Conservation (phyloP, 1,284 basidiomycete species). For the Trametes sp. region DNA sequence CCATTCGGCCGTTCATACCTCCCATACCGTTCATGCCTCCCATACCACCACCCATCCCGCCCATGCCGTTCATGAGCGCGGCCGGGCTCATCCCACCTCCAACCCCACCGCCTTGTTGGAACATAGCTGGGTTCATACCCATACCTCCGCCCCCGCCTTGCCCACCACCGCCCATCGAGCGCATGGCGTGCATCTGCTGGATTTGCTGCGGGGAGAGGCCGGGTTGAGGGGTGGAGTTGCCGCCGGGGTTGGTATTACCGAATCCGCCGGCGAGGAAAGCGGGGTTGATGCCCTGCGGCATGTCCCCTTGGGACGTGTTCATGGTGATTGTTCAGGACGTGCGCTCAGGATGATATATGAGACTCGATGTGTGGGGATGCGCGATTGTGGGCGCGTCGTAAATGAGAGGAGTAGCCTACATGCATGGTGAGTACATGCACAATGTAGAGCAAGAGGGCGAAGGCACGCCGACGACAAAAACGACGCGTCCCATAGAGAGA, state of each 20-base stretch:
- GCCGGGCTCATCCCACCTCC: slow-evolving; percentile 32
- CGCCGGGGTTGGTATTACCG: slow-evolving; percentile 9
- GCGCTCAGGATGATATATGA: not conserved
- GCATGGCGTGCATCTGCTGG: slow-evolving; percentile 36
- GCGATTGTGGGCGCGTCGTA: not conserved
- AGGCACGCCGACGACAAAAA: not conserved
- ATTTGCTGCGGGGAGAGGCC: slow-evolving; percentile 26
- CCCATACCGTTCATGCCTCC: slow-evolving; percentile 13
- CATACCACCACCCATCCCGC: slow-evolving; percentile 15
- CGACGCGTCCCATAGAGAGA: slow-evolving; percentile 3
- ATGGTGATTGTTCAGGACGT: slow-evolving; percentile 1
- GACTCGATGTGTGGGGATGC: not conserved
- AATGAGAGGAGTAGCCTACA: too few species aligned
- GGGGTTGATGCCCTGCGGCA: slow-evolving; percentile 36
- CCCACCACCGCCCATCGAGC: slow-evolving; percentile 20
- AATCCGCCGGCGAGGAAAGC: slow-evolving; percentile 32
- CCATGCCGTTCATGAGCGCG: slow-evolving; percentile 33
- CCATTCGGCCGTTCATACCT: slow-evolving; percentile 28
- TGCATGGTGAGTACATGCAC: too few species aligned
- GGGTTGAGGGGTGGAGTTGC: slow-evolving; percentile 17
- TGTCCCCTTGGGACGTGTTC: slow-evolving; percentile 31
- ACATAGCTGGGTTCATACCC: slow-evolving; percentile 34
- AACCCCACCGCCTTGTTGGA: slow-evolving; percentile 30
- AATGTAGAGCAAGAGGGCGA: too few species aligned
- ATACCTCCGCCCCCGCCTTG: slow-evolving; percentile 17